Conservation (phyloP, 805 yeast genomes). For the Saccharomycopsis amapae region DNA sequence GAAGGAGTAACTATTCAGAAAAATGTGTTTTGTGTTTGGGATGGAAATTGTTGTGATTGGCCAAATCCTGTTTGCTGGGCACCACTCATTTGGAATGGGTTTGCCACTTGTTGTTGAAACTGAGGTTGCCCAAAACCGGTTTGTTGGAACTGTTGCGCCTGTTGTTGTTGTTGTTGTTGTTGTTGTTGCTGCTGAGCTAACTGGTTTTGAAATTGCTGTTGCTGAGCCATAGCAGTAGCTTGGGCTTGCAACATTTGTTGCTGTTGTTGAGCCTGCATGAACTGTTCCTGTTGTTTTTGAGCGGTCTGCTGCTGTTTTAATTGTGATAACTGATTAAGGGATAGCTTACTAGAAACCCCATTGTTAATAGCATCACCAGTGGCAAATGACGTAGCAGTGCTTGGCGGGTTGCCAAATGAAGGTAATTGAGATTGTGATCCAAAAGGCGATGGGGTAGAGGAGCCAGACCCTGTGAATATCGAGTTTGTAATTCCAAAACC, state of each 20-base stretch:
- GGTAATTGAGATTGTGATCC: too few relatives aligned
- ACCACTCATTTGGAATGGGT: too few relatives aligned
- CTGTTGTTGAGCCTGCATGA: conserved; percentile 10
- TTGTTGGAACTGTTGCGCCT: conserved; percentile 10
- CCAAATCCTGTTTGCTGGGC: too few relatives aligned
- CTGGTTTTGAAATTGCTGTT: conserved; percentile 7
- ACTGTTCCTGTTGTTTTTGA: conserved; percentile 9
- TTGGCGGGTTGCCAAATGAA: too few relatives aligned
- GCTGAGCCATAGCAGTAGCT: neutral
- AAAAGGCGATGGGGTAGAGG: too few relatives aligned
- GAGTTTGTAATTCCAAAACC: too few relatives aligned
- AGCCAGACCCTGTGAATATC: too few relatives aligned
- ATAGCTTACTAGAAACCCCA: conserved; percentile 3
- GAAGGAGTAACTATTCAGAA: too few relatives aligned
- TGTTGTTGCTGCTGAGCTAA: conserved; percentile 4
- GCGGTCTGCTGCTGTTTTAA: conserved; percentile 12
- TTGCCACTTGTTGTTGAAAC: conserved; percentile 2
- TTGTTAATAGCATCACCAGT: neutral
- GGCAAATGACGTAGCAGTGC: neutral
- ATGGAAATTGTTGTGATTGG: too few relatives aligned
- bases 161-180: conserved; percentile 7
- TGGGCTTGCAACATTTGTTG: conserved; percentile 7
- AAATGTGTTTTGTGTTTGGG: too few relatives aligned
- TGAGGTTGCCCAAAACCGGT: neutral
- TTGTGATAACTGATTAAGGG: conserved; percentile 13